Percentiles rank a stretch among this genome's conserved stretches.
Evolutionary conservation across 352 stramenopile species (phyloP).

Genomic region (Phytophthora pluvialis): DNA sequence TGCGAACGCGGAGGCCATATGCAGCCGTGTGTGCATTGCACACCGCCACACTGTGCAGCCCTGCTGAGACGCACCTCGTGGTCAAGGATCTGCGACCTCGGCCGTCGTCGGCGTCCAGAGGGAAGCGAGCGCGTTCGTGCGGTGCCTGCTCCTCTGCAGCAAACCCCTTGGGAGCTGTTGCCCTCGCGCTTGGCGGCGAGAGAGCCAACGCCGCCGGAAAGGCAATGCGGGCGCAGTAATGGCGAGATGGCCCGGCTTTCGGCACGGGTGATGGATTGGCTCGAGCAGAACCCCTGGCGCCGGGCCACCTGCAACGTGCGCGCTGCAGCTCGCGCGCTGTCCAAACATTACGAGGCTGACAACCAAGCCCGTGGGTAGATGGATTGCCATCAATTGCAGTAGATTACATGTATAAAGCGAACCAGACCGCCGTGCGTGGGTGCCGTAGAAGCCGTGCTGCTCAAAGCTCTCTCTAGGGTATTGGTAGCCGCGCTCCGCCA

Average conservation of each 20-base stretch:
- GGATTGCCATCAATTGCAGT: not conserved
- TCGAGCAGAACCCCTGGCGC: conserved; percentile 13
- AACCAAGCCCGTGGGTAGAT: not conserved
- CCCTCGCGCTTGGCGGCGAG: not conserved
- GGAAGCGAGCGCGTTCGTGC: conserved; percentile 8
- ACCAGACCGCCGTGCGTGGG: not conserved
- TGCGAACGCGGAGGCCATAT: conserved; percentile 18
- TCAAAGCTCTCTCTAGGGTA: conserved; percentile 4
- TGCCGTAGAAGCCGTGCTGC: conserved; percentile 12
- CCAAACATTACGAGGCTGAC: too few species aligned
- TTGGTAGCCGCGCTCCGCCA: not conserved
- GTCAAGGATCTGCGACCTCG: too few species aligned
- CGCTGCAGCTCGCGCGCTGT: not conserved
- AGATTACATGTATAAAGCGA: conserved; percentile 9
- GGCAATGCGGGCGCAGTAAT: conserved; percentile 25
- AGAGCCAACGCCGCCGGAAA: conserved; percentile 19
- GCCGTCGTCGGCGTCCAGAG: too few species aligned
- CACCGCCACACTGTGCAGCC: not conserved
- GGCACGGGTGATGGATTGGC: conserved; percentile 27
- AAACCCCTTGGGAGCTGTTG: conserved; percentile 16
- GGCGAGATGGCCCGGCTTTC: conserved; percentile 22
- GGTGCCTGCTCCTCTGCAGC: conserved; percentile 25
- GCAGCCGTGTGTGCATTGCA: conserved; percentile 5
- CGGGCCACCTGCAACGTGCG: too few species aligned
- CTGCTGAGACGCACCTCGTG: not conserved